These are phyloP conservation scores for Russula abietina DNA, from an alignment of 768 basidiomycete genomes.

Conservation along the genomic window DNA sequence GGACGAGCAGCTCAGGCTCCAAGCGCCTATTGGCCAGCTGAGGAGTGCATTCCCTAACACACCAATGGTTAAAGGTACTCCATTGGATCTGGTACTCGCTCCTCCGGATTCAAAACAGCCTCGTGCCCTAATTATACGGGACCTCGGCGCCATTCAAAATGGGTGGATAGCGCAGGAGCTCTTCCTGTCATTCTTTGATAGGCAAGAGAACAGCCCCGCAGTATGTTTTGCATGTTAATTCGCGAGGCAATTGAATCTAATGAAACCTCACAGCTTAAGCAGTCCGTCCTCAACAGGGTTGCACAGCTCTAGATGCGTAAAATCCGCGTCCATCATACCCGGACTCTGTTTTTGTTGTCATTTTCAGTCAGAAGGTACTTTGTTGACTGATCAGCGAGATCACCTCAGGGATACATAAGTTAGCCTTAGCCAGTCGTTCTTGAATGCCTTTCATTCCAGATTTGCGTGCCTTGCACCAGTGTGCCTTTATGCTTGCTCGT, in stretches of 20 bases:
- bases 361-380: not conserved
- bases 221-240: constrained; percentile 38
- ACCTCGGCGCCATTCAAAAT: constrained; percentile 64
- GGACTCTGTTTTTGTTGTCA: not conserved
- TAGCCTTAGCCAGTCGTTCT: too few species aligned
- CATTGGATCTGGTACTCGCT: constrained; percentile 64
- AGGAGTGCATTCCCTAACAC: constrained; percentile 73
- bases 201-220: constrained; percentile 60
- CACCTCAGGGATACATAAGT: too few species aligned
- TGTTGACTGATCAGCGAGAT: not conserved
- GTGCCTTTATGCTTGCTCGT: not conserved
- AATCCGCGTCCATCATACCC: not conserved
- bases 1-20: constrained; percentile 51
- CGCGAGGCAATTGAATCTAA: not conserved
- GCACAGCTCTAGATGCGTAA: constrained; percentile 2
- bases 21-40: constrained; percentile 62
- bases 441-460: too few species aligned
- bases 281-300: constrained; percentile 39
- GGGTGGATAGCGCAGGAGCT: constrained; percentile 74
- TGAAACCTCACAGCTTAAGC: constrained; percentile 40
- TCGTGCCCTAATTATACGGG: constrained; percentile 58
- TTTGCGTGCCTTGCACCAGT: not conserved
- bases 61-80: constrained; percentile 56
- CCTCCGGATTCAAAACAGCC: constrained; percentile 45
- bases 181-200: constrained; percentile 69